phyloP scores from a whole-genome alignment of 257 asterid genomes.

The Salvia rosmarinus region DNA sequence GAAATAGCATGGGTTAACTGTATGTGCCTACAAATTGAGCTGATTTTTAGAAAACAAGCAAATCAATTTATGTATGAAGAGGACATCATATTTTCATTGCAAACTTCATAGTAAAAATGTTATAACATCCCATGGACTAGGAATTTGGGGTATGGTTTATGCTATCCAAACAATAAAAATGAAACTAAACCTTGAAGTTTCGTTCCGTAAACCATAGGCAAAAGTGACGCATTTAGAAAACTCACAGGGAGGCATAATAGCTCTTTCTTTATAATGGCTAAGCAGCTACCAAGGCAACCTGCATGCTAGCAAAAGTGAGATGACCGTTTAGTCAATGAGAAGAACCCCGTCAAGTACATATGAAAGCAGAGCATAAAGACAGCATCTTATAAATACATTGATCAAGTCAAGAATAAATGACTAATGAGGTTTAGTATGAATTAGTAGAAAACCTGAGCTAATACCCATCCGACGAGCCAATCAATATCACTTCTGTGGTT shows the following conservation, averaged over 20 bases:
- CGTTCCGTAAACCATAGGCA: neutral
- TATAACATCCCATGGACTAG: neutral
- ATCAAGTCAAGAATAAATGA: neutral
- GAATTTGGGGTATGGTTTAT: neutral
- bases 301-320: slow-evolving; percentile 56
- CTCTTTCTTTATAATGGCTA: slow-evolving; percentile 69
- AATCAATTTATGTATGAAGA: slow-evolving; percentile 1
- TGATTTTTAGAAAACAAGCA: neutral
- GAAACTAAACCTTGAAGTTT: neutral
- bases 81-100: neutral
- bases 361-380: neutral
- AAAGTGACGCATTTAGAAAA: slow-evolving; percentile 6
- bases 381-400: neutral
- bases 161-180: neutral
- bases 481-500: slow-evolving; percentile 82
- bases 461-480: slow-evolving; percentile 87
- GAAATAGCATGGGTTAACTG: slow-evolving; percentile 14
- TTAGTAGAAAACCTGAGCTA: slow-evolving; percentile 66
- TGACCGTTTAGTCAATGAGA: slow-evolving; percentile 18
- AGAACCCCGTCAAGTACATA: slow-evolving; percentile 9
- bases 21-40: neutral
- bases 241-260: slow-evolving; percentile 66
- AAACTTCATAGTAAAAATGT: neutral
- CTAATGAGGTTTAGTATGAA: slow-evolving; percentile 23
- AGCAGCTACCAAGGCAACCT: slow-evolving; percentile 78